Conservation (phyloP, 345 rosid genomes). For the Adansonia digitata region DNA sequence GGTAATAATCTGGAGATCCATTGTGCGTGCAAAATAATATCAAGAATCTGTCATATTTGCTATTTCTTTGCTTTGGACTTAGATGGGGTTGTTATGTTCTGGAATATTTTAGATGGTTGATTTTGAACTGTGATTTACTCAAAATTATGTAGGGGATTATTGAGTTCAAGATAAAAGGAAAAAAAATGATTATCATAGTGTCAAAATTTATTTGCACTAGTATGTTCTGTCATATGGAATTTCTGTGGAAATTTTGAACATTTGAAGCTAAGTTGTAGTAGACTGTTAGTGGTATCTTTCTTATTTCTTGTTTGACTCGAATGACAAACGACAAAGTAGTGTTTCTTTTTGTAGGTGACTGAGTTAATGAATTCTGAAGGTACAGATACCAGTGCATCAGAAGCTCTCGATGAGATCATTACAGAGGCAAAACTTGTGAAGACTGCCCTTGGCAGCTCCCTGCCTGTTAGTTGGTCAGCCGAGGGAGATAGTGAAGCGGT, state of each 20-base stretch:
- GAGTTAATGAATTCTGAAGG: conserved; percentile 38
- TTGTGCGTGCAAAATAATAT: neutral
- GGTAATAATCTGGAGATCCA: conserved; percentile 32
- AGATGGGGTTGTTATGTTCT: neutral
- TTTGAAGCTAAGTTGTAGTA: neutral
- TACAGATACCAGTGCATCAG: conserved; percentile 23
- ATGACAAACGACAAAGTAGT: neutral
- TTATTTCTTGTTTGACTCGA: conserved; percentile 4
- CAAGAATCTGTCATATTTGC: neutral
- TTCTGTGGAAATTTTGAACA: neutral
- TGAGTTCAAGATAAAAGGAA: neutral
- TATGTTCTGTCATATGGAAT: neutral
- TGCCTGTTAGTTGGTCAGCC: conserved; percentile 90
- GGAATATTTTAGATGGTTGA: neutral
- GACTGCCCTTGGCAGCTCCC: conserved; percentile 85
- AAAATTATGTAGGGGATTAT: neutral
- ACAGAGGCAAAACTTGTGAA: conserved; percentile 72
- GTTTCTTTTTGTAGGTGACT: conserved; percentile 44
- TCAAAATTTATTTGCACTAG: neutral
- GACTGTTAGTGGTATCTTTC: neutral
- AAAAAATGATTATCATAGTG: neutral
- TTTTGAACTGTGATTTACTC: neutral
- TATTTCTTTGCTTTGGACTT: neutral
- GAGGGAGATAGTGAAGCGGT: conserved; percentile 46
- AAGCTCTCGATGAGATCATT: conserved; percentile 51